Evolutionary conservation across 2,329 filamentous ascomycete genomes (phyloP).

Genomic region (Ophioceras dolichostomum): DNA sequence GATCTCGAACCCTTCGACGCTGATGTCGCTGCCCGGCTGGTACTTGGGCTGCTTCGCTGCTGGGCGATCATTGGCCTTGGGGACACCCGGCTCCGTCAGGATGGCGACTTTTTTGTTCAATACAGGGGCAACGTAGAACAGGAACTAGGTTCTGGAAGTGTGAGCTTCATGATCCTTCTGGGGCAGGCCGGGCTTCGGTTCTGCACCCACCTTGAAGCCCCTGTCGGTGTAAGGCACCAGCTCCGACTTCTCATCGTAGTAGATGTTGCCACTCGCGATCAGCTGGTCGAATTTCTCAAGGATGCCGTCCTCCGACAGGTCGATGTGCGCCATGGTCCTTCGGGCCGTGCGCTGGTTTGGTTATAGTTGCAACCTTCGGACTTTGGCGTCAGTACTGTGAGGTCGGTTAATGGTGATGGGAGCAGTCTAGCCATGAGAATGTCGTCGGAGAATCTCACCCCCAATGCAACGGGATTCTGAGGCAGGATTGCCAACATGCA

Average conservation of each 20-base stretch:
- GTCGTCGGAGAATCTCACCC: too few relatives aligned
- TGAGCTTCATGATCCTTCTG: neutral
- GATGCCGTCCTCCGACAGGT: conserved; percentile 9
- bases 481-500: too few relatives aligned
- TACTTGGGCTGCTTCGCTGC: neutral
- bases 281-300: conserved; percentile 12
- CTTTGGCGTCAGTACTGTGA: too few relatives aligned
- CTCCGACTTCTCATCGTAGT: conserved; percentile 8
- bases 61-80: conserved; percentile 7
- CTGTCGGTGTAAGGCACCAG: conserved; percentile 3
- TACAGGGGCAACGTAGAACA: conserved; percentile 6
- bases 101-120: conserved; percentile 5
- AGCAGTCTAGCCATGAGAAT: too few relatives aligned
- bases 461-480: too few relatives aligned
- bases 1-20: conserved; percentile 27
- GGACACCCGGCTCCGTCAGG: conserved; percentile 6
- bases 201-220: neutral
- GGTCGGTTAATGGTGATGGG: too few relatives aligned
- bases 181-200: neutral
- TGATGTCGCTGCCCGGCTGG: conserved; percentile 26
- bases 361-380: too few relatives aligned
- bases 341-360: too few relatives aligned
- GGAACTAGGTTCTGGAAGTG: conserved; percentile 5
- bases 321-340: too few relatives aligned
- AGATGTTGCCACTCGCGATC: conserved; percentile 9